Percentiles rank a stretch among this genome's conserved stretches.
Conservation (phyloP, 179 eudicot species). For the Heliamphora pulchella region DNA sequence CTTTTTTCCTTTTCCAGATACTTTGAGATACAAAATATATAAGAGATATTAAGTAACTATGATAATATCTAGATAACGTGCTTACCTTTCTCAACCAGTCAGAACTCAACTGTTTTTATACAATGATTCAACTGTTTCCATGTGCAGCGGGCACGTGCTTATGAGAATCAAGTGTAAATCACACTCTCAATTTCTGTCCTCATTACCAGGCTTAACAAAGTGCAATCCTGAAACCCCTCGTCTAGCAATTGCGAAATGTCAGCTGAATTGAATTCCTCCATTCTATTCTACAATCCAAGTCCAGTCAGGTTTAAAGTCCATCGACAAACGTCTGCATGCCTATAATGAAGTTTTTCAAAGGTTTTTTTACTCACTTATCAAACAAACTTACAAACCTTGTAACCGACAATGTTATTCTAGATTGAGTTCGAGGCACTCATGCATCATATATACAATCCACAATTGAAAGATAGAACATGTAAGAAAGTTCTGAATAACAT, state of each 20-base stretch:
- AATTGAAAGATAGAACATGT: neutral
- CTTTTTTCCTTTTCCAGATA: too few species aligned
- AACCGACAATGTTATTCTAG: neutral
- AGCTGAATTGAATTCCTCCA: neutral
- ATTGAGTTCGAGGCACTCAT: too few species aligned
- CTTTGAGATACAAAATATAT: too few species aligned
- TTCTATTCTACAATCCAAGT: neutral
- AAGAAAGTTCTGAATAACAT: neutral
- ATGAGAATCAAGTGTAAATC: too few species aligned
- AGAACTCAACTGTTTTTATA: too few species aligned
- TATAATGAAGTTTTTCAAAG: neutral
- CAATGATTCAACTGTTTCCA: too few species aligned
- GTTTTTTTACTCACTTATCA: neutral
- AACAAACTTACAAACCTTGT: neutral
- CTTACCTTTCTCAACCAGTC: too few species aligned
- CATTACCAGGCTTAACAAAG: too few species aligned
- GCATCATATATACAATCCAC: neutral
- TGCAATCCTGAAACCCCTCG: neutral
- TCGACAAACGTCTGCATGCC: neutral
- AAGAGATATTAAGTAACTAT: too few species aligned
- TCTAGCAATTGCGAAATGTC: neutral
- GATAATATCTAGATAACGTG: too few species aligned
- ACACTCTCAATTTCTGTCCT: too few species aligned
- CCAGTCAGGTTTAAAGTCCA: slow-evolving; percentile 5
- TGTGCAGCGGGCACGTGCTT: too few species aligned